Base-by-base conservation (phyloP, 2,329 filamentous ascomycete species). In the Harringtonia aguacate region DNA sequence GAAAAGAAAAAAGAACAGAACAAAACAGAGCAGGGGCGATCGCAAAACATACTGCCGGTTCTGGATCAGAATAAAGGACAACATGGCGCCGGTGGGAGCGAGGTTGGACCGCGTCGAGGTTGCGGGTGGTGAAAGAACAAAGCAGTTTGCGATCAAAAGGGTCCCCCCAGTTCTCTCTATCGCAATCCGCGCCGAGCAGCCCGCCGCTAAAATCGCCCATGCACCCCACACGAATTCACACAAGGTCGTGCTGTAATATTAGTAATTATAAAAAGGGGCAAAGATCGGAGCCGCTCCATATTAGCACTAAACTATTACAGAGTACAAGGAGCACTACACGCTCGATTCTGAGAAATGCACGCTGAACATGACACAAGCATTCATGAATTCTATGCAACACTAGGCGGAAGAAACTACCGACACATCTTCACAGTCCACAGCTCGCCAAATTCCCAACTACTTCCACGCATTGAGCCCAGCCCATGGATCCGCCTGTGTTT, bases 51-150 rank as follows among this genome's bases (percentile, higher is more conserved):
- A 90, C 85, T 94, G 87, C 54, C 86, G 79, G 62, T 94, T 94
- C 60, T 94, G 86, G 45, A 94, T 89, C 51, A 94, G 70, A 53
- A 94, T 90, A 58, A 94, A 94, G 43, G 86, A 94, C 55, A 94
- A 77, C 61, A 92, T 73, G 33, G 39, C 36, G 36, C 28, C 21
- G 20, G 41, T 38, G 7, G 28, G 3, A 15, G 15, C 10, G 4
- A 20, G 9, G 12, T 18, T 22, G 36, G 36, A n/a, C 7, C 8
- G 17, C 30, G 33, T 20, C n/a, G 40, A 12, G n/a, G 15, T 12
- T 3, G 33, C 9, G 30, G 24, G 35, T 13, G 20, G n/a, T 29
- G 24, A 27, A 10, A 14, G 15, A 21, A 12, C 14, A n/a, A 8
- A 29, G 36, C 17, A n/a, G n/a, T n/a, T n/a, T n/a, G n/a, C n/a